Base-by-base conservation (phyloP, 257 asterid genomes). In the Solanum tacnaense region DNA sequence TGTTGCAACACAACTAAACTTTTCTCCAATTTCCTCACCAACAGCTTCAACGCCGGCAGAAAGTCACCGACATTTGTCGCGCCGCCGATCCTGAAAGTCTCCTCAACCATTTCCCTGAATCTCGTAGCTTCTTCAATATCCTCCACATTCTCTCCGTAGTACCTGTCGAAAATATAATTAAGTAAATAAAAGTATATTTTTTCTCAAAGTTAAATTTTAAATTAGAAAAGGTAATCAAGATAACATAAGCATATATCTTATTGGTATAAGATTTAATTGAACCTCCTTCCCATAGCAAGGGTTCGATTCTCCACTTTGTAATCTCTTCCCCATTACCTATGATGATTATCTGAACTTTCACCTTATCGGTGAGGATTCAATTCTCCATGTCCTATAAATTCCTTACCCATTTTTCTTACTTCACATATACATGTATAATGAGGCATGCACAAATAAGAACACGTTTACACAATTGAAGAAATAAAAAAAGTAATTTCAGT, bases 61-160 rank as follows among this genome's bases (percentile, higher is more conserved):
- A 90, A 94, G 25, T 94, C 95, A 20, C 88, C 92, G 0, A 91
- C 1, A 35, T 71, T 88, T 71, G 94, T 75, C 5, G 88, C 49
- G 1, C 88, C 89, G 1, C 84, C 85, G 9, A 89, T 6, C 88
- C 89, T 87, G 25, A 93, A 78, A 10, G 92, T 88, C 13, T 92
- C 93, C 38, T 3, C 34, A 2, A 87, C 90, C 5, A 94, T 91
- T 85, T 90, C 94, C 91, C 91, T 88, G 62, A 93, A 91, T 86
- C 92, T 86, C 65, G 81, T 67, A 13, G 95, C 92, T 91, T 90
- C 92, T 87, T 91, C 92, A 38, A 71, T 86, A 6, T 91, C 94
- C 88, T 76, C 92, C 25, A 88, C 88, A 5, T 87, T 46, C 84
- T 89, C 92, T 1, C 93, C 93, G n/a, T 81, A 91, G 29, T 91